Evolutionary conservation across 2,329 filamentous ascomycete genomes (phyloP), one percentile per base, ranked within the genome.

Genomic region (Cladophialophora exuberans): DNA sequence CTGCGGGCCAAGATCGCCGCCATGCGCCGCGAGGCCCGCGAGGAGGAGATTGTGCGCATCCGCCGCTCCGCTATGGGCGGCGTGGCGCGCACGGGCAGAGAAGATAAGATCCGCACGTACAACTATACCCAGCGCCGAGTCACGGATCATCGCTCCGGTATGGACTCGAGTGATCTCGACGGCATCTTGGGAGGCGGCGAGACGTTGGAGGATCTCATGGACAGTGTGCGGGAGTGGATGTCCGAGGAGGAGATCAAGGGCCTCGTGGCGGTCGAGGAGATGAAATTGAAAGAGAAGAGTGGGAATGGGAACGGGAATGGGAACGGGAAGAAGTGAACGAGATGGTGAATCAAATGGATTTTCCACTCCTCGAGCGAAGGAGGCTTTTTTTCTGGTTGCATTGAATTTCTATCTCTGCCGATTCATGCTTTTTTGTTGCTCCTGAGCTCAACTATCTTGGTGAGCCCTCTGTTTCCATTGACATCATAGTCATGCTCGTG

Each of bases 81-180:
- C 63, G 85, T 91, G 53, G 87, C 79, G 6, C 82, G 87, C 66
- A 92, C 94, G 75, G 94, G 92, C 4, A 82, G 94, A 36, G 90
- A 90, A 42, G 91, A 97, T 75, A 99, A 99, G 77, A 87, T 99
- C 55, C 80, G 92, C 57, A 97, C 92, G 0, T 97, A 97, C 72
- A 96, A 97, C 70, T 88, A 78, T 71, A 77, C 78, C 3, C 85
- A 89, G 71, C 86, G 91, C 71, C 80, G 92, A 38, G 92, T 94
- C 62, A 96, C 92, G 1, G 92, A 97, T 67, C 92, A 97, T 72
- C 80, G 92, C 35, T 90, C 87, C 65, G 90, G 88, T 0, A 70
- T 88, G 33, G 92, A 92, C 52, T 80, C 91, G 11, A 85, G 93
- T 68, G 89, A 92, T 68, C 74, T 97, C 58, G 85, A 89, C 46